Evolutionary conservation across 176 grass and related monocot genomes (phyloP).

Genomic region (Aegilops sharonensis): DNA sequence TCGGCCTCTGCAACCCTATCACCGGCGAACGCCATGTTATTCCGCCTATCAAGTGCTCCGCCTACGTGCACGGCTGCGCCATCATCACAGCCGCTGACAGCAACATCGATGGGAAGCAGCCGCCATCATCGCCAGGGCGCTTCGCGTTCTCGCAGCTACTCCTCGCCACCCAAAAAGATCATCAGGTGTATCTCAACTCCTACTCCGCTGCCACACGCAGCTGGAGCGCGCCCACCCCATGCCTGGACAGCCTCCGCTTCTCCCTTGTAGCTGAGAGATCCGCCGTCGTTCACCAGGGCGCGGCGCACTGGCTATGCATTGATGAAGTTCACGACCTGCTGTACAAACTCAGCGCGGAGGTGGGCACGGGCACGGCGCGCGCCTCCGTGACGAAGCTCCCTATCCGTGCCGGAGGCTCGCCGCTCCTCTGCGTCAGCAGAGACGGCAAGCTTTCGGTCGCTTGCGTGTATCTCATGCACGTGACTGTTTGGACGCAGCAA

Average conservation of each 20-base stretch:
- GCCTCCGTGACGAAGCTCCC: background rate
- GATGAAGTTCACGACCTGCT: background rate
- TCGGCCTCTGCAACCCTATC: background rate
- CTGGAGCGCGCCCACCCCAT: background rate
- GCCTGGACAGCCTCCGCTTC: background rate
- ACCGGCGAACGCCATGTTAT: background rate
- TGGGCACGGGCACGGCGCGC: background rate
- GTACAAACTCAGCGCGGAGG: background rate
- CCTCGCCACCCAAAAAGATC: background rate
- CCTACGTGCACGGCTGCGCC: background rate
- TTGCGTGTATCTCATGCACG: background rate
- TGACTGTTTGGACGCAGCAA: background rate
- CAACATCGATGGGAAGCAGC: background rate
- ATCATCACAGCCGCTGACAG: background rate
- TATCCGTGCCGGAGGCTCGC: background rate
- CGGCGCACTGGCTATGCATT: background rate
- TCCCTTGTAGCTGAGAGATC: background rate
- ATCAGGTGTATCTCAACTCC: background rate
- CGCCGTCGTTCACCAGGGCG: background rate
- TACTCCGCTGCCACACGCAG: background rate
- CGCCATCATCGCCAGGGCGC: background rate
- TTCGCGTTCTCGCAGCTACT: background rate
- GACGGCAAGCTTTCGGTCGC: background rate
- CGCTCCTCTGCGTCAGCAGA: background rate
- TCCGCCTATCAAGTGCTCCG: background rate